Conservation (phyloP, 2,329 filamentous ascomycete species). For the Cladorrhinum sp. region DNA sequence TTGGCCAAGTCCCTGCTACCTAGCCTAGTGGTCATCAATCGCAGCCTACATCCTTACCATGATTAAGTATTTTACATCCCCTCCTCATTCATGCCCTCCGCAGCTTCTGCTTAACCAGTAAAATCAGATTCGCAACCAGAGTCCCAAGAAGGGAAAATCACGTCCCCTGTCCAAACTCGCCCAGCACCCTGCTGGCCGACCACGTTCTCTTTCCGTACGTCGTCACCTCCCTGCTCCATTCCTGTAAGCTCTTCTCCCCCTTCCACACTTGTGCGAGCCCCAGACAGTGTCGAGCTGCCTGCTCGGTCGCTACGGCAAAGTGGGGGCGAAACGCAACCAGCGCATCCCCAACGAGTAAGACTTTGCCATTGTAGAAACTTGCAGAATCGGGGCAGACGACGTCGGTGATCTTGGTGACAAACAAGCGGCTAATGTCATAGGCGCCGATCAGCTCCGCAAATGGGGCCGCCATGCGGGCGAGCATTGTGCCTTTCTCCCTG, state of each 20-base stretch:
- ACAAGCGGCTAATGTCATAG: slow-evolving; percentile 39
- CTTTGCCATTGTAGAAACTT: slow-evolving; percentile 39
- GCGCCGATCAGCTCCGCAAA: slow-evolving; percentile 42
- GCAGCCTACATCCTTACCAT: too few relatives aligned
- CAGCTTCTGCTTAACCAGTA: too few relatives aligned
- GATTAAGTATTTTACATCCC: too few relatives aligned
- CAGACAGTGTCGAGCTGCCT: slow-evolving; percentile 44
- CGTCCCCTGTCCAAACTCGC: too few relatives aligned
- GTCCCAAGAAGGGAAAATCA: too few relatives aligned
- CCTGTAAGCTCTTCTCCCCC: slow-evolving; percentile 33
- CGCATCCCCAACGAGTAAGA: slow-evolving; percentile 45
- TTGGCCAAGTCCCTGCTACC: too few relatives aligned
- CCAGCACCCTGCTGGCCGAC: too few relatives aligned
- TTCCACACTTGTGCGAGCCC: slow-evolving; percentile 37
- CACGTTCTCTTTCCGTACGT: slow-evolving; percentile 4
- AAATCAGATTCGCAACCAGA: too few relatives aligned
- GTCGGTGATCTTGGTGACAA: slow-evolving; percentile 45
- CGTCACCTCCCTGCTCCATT: slow-evolving; percentile 32
- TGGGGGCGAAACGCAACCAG: slow-evolving; percentile 45
- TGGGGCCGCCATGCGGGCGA: slow-evolving; percentile 34
- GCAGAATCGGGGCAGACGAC: slow-evolving; percentile 35
- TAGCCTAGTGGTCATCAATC: too few relatives aligned
- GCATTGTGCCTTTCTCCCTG: slow-evolving; percentile 23
- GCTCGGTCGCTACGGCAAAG: slow-evolving; percentile 43
- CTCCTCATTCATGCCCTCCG: too few relatives aligned